Conservation (phyloP, 305 asterid species). For the Solanum hybrid region DNA sequence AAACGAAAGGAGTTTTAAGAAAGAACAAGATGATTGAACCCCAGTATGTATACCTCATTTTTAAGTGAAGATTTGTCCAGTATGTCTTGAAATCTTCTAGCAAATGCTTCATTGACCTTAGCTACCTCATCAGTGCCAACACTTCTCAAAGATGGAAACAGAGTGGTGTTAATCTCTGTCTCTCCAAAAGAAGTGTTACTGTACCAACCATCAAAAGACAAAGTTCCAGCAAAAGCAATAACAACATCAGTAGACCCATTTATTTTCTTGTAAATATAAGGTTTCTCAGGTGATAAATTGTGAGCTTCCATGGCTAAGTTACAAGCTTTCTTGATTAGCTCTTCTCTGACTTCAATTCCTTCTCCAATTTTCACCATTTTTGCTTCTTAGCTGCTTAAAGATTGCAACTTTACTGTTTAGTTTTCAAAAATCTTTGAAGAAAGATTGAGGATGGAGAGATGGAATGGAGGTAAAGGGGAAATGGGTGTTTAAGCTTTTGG, state of each 20-base stretch:
- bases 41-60: slow-evolving; percentile 38
- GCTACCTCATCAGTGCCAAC: slow-evolving; percentile 49
- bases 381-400: background rate
- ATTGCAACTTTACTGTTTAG: background rate
- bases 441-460: background rate
- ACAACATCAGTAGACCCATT: slow-evolving; percentile 33
- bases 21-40: background rate
- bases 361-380: slow-evolving; percentile 32
- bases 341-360: slow-evolving; percentile 37
- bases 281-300: slow-evolving; percentile 34
- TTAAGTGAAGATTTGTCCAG: slow-evolving; percentile 40
- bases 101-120: slow-evolving; percentile 49
- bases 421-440: background rate
- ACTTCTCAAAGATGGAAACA: slow-evolving; percentile 54
- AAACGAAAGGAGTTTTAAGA: background rate
- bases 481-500: background rate
- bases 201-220: slow-evolving; percentile 56
- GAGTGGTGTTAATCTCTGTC: slow-evolving; percentile 27
- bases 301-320: slow-evolving; percentile 61
- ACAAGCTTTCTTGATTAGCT: slow-evolving; percentile 52
- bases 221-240: slow-evolving; percentile 65
- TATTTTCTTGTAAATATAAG: slow-evolving; percentile 41
- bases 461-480: background rate
- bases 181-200: slow-evolving; percentile 48
- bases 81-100: slow-evolving; percentile 39